Evolutionary conservation across 208 protist genomes (phyloP), one percentile per base, ranked within the genome.

Genomic region (Leptomonas seymouri): DNA sequence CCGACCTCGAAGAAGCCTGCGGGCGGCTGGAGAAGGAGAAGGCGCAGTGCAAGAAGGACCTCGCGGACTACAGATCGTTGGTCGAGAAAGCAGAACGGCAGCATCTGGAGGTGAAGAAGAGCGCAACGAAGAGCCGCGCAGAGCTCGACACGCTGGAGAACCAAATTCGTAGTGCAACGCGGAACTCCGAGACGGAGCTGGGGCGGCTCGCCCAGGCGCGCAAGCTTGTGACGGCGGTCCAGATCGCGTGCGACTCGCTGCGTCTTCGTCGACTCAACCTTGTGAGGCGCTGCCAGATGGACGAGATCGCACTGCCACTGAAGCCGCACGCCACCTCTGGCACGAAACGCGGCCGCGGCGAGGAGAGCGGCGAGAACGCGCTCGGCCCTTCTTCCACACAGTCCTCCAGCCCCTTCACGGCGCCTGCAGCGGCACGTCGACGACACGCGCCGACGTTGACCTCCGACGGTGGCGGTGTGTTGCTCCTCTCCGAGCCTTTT

Each of bases 231-330:
- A 93, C 85, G 18, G 74, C 59, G 3, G 64, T 93, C 16, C 85
- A 97, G 74, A 85, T 85, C 21, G 78, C 91, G 28, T 92, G 94
- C 69, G 87, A 97, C 56, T 83, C 87, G 31, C 73, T 96, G 58
- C 87, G 93, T 5, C 74, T 82, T 39, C 78, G 81, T n/a, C 91
- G 96, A 31, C 75, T 90, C 30, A 84, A 81, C 50, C 53, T 96
- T 41, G 81, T 97, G 30, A 84, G 83, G 15, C 86, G 87, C 3
- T 95, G 89, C 67, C 82, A 94, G 55, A 93, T 98, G 79, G 87
- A 97, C 46, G 91, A 94, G 61, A 86, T 94, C 18, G 73, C 77
- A 8, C 56, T 98, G 1, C 87, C 84, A 18, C 65, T 96, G 42
- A 86, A 75, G 65, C 63, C 70, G 27, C 68, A 44, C n/a, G 49